phyloP scores from a whole-genome alignment of 177 flowering plant species.

The Vitis hybrid region DNA sequence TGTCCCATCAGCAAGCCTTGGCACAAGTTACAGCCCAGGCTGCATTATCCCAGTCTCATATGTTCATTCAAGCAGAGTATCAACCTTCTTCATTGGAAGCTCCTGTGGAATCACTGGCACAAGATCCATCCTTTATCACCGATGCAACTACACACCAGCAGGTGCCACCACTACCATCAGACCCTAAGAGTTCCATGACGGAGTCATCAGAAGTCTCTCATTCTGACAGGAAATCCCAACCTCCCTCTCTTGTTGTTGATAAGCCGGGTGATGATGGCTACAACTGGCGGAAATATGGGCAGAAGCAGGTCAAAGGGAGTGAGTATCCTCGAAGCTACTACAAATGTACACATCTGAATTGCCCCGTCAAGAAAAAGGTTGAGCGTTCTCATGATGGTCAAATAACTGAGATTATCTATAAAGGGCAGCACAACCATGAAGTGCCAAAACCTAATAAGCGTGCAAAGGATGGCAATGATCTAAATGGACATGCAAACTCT shows the following conservation, averaged over 20 bases:
- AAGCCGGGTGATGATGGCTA: conserved; percentile 85
- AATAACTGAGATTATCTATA: conserved; percentile 84
- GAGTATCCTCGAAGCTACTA: conserved; percentile 94
- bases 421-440: conserved; percentile 87
- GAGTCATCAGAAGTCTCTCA: conserved; percentile 48
- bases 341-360: conserved; percentile 75
- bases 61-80: conserved; percentile 43
- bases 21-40: conserved; percentile 98
- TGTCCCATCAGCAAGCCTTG: conserved; percentile 92
- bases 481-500: conserved; percentile 28
- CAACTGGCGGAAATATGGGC: conserved; percentile 98
- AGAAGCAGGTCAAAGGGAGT: conserved; percentile 93
- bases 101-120: conserved; percentile 28
- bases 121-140: conserved; percentile 23
- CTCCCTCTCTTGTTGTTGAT: conserved; percentile 39
- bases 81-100: conserved; percentile 32
- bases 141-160: conserved; percentile 37
- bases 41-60: conserved; percentile 58
- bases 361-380: conserved; percentile 94
- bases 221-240: conserved; percentile 49
- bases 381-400: conserved; percentile 86
- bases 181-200: conserved; percentile 22
- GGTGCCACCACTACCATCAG: conserved; percentile 34
- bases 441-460: conserved; percentile 56
- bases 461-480: conserved; percentile 47